Percentiles rank a stretch among this genome's conserved stretches.
Conservation (phyloP, 2,329 filamentous ascomycete genomes). For the Fusarium pseudonygamai region DNA sequence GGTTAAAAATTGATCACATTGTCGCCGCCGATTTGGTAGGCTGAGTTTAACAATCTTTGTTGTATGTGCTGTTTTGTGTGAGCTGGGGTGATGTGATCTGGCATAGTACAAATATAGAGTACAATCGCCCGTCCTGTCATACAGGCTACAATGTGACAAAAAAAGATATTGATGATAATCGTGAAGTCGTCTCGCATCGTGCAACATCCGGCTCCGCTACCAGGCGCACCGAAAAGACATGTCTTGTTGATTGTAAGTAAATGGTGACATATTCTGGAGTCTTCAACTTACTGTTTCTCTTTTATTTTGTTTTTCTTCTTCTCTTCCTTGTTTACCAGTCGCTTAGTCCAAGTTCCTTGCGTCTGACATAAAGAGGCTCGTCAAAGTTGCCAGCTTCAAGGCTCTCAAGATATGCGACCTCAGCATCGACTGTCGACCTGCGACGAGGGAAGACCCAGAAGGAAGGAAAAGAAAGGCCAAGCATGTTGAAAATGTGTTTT, state of each 20-base stretch:
- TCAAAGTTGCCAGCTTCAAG: constrained; percentile 33
- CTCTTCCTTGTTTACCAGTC: constrained; percentile 17
- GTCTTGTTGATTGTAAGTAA: not conserved
- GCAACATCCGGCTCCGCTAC: constrained; percentile 4
- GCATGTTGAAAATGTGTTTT: constrained; percentile 15
- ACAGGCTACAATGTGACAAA: not conserved
- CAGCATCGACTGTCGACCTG: constrained; percentile 21
- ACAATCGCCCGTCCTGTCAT: not conserved
- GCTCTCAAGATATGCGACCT: constrained; percentile 14
- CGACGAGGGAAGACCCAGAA: constrained; percentile 35
- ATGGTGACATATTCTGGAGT: not conserved
- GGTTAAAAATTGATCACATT: constrained; percentile 20
- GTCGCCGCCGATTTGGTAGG: constrained; percentile 18
- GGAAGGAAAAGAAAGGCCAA: constrained; percentile 29
- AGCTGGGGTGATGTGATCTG: not conserved
- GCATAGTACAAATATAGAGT: not conserved
- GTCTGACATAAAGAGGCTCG: constrained; percentile 25
- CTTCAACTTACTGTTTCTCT: not conserved
- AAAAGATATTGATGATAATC: not conserved
- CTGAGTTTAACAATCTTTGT: constrained; percentile 8
- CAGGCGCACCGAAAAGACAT: constrained; percentile 12
- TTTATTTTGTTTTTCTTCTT: not conserved
- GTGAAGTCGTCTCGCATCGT: constrained; percentile 16
- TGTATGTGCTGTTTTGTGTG: not conserved
- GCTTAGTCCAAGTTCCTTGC: constrained; percentile 23